Evolutionary conservation across 768 basidiomycete species (phyloP).

Genomic region (Mycena maculata): DNA sequence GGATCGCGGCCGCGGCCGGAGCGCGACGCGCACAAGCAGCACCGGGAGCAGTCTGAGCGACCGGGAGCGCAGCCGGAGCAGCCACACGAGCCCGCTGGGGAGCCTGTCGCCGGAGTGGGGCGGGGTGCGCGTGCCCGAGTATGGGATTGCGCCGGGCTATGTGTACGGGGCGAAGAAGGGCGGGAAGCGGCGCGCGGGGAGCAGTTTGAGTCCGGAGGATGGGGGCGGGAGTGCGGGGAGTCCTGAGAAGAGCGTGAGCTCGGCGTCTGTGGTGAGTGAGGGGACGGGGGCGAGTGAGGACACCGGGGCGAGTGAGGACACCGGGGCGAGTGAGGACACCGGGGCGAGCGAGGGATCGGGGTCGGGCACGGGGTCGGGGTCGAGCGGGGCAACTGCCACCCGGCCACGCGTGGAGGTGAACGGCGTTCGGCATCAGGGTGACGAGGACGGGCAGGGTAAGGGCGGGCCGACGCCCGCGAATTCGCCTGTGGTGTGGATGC

Average conservation of each 20-base stretch:
- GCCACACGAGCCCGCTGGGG: conserved; percentile 48
- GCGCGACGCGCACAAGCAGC: conserved; percentile 26
- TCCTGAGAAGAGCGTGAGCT: conserved; percentile 45
- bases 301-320: conserved; percentile 27
- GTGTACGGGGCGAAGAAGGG: conserved; percentile 30
- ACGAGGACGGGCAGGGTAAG: conserved; percentile 32
- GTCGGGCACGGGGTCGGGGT: conserved; percentile 26
- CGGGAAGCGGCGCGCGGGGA: conserved; percentile 38
- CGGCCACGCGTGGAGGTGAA: conserved; percentile 24
- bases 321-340: conserved; percentile 1
- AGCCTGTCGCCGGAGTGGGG: conserved; percentile 55
- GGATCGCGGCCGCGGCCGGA: conserved; percentile 60
- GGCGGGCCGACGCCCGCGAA: conserved; percentile 70
- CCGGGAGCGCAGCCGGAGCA: conserved; percentile 41
- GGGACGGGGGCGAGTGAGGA: conserved; percentile 13
- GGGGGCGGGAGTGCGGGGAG: conserved; percentile 27
- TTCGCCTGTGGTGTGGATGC: conserved; percentile 59
- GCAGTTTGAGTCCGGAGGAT: conserved; percentile 33
- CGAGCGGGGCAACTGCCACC: conserved; percentile 29
- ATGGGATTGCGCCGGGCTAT: too few relatives aligned
- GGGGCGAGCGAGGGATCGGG: not conserved
- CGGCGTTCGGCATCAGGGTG: conserved; percentile 13
- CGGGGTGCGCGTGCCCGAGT: conserved; percentile 26
- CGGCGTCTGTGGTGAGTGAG: conserved; percentile 47
- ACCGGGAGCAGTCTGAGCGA: conserved; percentile 43